A percentile compares a stretch with the other conserved stretches of the same genome.
Evolutionary conservation across 768 basidiomycete genomes (phyloP).

Genomic region (Termitomyces sp.): DNA sequence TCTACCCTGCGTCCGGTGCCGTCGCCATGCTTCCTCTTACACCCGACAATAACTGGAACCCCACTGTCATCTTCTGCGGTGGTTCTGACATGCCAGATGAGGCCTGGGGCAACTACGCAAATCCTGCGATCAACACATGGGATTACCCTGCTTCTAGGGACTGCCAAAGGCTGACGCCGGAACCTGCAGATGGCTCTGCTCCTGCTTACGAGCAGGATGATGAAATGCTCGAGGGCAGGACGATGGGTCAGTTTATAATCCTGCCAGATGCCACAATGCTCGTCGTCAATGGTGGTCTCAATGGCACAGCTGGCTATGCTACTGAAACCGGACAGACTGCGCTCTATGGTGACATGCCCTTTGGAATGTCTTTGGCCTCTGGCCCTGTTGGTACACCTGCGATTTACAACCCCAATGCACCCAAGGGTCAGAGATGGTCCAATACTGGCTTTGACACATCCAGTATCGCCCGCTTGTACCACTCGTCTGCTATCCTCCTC

Average conservation of each 20-base stretch:
- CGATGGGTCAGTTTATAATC: slow-evolving; percentile 90
- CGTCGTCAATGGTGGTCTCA: slow-evolving; percentile 77
- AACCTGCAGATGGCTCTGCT: slow-evolving; percentile 62
- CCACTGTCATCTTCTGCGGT: slow-evolving; percentile 87
- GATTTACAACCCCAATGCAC: slow-evolving; percentile 62
- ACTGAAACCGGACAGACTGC: slow-evolving; percentile 37
- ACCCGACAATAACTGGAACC: slow-evolving; percentile 81
- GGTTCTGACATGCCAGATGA: slow-evolving; percentile 74
- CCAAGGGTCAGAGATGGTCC: slow-evolving; percentile 61
- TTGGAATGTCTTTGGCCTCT: slow-evolving; percentile 56
- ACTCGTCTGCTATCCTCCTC: slow-evolving; percentile 70
- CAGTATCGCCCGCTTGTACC: slow-evolving; percentile 70
- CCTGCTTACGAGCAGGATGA: slow-evolving; percentile 68
- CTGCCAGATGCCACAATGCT: slow-evolving; percentile 75
- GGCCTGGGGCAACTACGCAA: slow-evolving; percentile 73
- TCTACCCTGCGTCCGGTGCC: slow-evolving; percentile 88
- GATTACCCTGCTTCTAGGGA: slow-evolving; percentile 63
- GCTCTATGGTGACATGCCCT: slow-evolving; percentile 49
- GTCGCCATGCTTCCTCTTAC: slow-evolving; percentile 89
- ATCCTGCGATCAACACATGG: slow-evolving; percentile 74
- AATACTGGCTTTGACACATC: slow-evolving; percentile 47
- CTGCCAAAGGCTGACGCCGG: slow-evolving; percentile 84
- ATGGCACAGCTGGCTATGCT: slow-evolving; percentile 81
- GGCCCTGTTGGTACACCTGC: slow-evolving; percentile 64
- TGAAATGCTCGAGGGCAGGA: slow-evolving; percentile 65